Evolutionary conservation across 2,329 filamentous ascomycete species (phyloP).

Genomic region (Beauveria scarabaeidicola): DNA sequence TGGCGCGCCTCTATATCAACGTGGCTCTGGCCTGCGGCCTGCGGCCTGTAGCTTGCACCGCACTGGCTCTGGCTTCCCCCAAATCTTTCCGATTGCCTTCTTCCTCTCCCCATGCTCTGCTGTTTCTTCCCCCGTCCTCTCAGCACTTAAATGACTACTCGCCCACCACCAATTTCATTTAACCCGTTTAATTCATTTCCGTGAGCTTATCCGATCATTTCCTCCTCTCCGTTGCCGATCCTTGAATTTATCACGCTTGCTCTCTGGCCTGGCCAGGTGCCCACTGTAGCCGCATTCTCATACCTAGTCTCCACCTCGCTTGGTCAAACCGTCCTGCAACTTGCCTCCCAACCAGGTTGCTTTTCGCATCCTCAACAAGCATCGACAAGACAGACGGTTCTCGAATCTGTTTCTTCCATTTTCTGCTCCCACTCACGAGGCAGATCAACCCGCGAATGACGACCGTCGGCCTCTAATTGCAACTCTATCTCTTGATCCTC

Average conservation of each 20-base stretch:
- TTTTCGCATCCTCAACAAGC: conserved; percentile 1
- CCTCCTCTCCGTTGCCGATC: neutral
- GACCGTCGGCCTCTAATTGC: neutral
- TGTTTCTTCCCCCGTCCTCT: neutral
- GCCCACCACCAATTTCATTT: neutral
- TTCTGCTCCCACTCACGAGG: neutral
- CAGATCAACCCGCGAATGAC: neutral
- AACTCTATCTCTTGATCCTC: neutral
- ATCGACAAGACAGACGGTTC: neutral
- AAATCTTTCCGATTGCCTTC: neutral
- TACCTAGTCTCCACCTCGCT: conserved; percentile 8
- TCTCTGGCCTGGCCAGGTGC: neutral
- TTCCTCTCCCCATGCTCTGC: neutral
- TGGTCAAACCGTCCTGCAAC: conserved; percentile 8
- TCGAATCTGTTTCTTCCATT: neutral
- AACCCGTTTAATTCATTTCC: neutral
- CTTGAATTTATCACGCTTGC: neutral
- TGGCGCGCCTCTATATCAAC: no score
- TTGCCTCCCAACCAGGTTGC: neutral
- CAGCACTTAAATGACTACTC: neutral
- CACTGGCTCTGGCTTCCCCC: neutral
- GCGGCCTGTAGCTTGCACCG: neutral
- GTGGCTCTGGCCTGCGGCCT: neutral
- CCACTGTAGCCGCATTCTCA: conserved; percentile 2
- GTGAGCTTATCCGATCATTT: neutral